Evolutionary conservation across 2,329 filamentous ascomycete genomes (phyloP), one percentile per base, ranked within the genome.

Genomic region (Myriosclerotinia duriaeana): DNA sequence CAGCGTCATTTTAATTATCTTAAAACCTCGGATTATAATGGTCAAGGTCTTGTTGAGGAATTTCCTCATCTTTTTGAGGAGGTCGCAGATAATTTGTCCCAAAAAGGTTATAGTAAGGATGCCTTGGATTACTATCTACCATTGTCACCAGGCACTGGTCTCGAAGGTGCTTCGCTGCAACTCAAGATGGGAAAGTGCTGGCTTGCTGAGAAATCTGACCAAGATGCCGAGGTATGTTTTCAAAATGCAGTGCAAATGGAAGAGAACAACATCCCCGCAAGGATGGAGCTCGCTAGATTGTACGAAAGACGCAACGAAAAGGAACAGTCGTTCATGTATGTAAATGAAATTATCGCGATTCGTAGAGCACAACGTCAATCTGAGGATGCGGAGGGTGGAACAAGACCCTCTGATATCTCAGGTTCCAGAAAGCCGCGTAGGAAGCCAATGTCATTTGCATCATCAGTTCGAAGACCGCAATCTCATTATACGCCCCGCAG

Each of bases 51-150:
- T 42, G 81, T 92, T 9, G 82, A 82, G 63, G 86, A 91, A 7
- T 92, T 91, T 72, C 86, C 87, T 17, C 90, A 96, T 76, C 83
- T 97, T n/a, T 89, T 94, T 71, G 86, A 89, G 69, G 89, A 96
- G 69, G 84, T 84, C 36, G 88, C 84, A 9, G 84, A 89, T 75
- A 80, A 82, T 11, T 79, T 91, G 9, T 81, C 83, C 53, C 79
- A 82, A 52, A 79, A 77, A 6, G 80, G 79, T 6, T 77, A 83
- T 62, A 80, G 84, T 67, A 76, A 82, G 54, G 81, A 87, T 67
- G 87, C 87, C 5, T 78, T 87, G 40, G 78, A 78, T 22, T 89
- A 85, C 71, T 87, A 87, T 66, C 80, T 85, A 53, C 77, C 85
- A 5, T 82, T 89, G 56, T 78, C 82, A 9, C 76, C 80, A 46